A percentile compares a stretch with the other conserved stretches of the same genome.
These are phyloP conservation scores for Oenanthe sinensis DNA, from an alignment of 129 eudicot species.

Conservation along the genomic window DNA sequence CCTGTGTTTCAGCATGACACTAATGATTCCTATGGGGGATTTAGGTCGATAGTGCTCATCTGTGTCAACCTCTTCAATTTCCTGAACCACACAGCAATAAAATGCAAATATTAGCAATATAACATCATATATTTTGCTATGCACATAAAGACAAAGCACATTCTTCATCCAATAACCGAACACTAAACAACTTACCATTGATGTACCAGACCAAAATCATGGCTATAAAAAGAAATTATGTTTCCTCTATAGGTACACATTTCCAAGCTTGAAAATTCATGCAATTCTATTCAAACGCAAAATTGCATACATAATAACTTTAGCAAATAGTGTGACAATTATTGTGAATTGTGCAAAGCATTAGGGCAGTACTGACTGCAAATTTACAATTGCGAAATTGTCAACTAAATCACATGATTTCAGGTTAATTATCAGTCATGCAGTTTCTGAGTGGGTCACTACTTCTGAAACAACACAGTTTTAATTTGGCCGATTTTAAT, in stretches of 20 bases:
- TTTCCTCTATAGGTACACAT: not conserved
- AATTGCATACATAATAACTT: not conserved
- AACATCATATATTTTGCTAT: not conserved
- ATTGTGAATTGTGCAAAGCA: not conserved
- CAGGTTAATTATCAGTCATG: not conserved
- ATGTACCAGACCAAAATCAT: not conserved
- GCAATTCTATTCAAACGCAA: not conserved
- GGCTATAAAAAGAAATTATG: not conserved
- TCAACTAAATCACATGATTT: not conserved
- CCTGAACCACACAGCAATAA: slow-evolving; percentile 26
- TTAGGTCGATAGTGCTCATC: slow-evolving; percentile 86
- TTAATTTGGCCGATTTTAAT: not conserved
- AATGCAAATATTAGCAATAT: not conserved
- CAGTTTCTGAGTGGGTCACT: not conserved
- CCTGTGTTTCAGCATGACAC: slow-evolving; percentile 60
- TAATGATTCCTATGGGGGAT: slow-evolving; percentile 60
- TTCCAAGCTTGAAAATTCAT: not conserved
- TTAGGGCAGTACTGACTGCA: not conserved
- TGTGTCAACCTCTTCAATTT: slow-evolving; percentile 87
- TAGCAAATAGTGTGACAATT: too few relatives aligned
- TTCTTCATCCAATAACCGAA: not conserved
- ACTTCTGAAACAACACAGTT: not conserved
- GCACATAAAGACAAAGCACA: not conserved
- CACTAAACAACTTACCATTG: not conserved
- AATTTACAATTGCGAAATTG: not conserved